Conservation (phyloP, 2,329 filamentous ascomycete genomes). For the Beauveria asiatica region DNA sequence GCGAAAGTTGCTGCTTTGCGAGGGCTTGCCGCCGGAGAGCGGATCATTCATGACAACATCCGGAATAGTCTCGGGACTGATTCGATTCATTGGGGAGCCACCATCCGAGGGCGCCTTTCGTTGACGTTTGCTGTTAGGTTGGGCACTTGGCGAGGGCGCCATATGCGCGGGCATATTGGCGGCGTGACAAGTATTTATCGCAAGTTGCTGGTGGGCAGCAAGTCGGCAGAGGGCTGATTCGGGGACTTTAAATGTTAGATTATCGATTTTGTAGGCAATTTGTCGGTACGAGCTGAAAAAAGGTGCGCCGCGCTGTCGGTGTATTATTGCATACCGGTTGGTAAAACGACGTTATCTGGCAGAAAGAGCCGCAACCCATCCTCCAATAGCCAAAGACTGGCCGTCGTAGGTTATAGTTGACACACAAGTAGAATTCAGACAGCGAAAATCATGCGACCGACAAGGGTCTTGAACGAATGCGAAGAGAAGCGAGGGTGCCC, state of each 20-base stretch:
- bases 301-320: slow-evolving; percentile 4
- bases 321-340: background rate
- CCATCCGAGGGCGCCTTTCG: slow-evolving; percentile 45
- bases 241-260: slow-evolving; percentile 10
- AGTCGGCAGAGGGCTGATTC: background rate
- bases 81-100: slow-evolving; percentile 29
- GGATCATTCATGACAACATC: slow-evolving; percentile 19
- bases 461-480: background rate
- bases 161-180: slow-evolving; percentile 33
- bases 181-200: background rate
- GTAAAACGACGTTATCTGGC: background rate
- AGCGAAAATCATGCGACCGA: background rate
- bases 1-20: slow-evolving; percentile 61
- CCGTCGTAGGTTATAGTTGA: background rate
- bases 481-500: background rate
- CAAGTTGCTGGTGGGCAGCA: background rate
- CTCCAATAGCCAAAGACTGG: slow-evolving; percentile 4
- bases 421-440: background rate
- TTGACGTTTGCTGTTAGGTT: slow-evolving; percentile 46
- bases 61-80: slow-evolving; percentile 21
- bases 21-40: slow-evolving; percentile 33
- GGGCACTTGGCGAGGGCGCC: slow-evolving; percentile 41
- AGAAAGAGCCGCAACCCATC: slow-evolving; percentile 4
- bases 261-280: background rate
- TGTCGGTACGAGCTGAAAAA: slow-evolving; percentile 6